phyloP scores from a whole-genome alignment of 768 basidiomycete genomes.

The Xerocomus brunneocitrinus region DNA sequence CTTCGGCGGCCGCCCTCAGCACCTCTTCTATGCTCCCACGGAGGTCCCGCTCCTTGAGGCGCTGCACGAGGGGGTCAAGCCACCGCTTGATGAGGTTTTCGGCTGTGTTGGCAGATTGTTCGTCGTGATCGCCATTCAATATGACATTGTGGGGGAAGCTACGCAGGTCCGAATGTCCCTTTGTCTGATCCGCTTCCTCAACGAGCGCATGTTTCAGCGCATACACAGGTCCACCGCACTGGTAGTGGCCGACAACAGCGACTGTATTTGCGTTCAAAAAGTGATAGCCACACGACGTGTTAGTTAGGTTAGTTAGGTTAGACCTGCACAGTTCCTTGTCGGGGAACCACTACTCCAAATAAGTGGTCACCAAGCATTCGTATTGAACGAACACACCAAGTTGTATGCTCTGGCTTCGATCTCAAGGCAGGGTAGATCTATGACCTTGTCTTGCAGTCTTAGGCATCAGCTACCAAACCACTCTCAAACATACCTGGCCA shows the following conservation, averaged over 20 bases:
- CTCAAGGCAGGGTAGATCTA: neutral
- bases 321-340: too few relatives aligned
- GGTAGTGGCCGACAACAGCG: conserved; percentile 74
- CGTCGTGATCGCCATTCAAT: conserved; percentile 13
- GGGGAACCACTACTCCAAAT: neutral
- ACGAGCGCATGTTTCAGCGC: conserved; percentile 7
- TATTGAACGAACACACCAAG: too few relatives aligned
- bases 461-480: neutral
- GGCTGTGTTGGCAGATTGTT: conserved; percentile 24
- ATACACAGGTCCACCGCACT: conserved; percentile 71
- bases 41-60: too few relatives aligned
- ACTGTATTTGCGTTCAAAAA: conserved; percentile 40
- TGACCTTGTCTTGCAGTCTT: conserved; percentile 52
- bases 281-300: too few relatives aligned
- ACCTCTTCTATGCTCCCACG: conserved; percentile 24
- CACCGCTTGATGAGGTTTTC: conserved; percentile 36
- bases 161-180: too few relatives aligned
- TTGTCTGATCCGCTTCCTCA: too few relatives aligned
- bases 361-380: neutral
- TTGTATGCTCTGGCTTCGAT: too few relatives aligned
- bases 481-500: too few relatives aligned
- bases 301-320: too few relatives aligned
- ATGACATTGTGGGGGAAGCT: conserved; percentile 4
- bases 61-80: conserved; percentile 23
- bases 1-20: conserved; percentile 37